Conservation (phyloP, 176 grass and related monocot genomes). For the Neostapfia colusana region DNA sequence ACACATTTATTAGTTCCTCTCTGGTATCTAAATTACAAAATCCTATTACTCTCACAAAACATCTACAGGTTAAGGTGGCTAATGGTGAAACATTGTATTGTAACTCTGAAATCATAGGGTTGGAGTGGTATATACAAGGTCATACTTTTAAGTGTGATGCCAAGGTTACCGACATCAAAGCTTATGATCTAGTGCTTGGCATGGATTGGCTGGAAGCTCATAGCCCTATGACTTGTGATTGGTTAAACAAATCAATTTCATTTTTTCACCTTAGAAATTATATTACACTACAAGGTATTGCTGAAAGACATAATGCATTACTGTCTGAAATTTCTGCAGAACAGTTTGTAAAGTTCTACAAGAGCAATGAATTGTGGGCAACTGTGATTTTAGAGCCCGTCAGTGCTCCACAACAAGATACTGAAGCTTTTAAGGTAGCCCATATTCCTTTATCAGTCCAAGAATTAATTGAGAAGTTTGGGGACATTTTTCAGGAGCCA, state of each 20-base stretch:
- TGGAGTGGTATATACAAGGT: neutral
- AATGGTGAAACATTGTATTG: neutral
- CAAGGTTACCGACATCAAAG: neutral
- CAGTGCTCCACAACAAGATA: too few species aligned
- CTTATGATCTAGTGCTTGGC: neutral
- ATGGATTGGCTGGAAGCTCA: neutral
- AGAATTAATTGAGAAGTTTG: neutral
- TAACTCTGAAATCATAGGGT: fast-evolving
- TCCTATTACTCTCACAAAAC: too few species aligned
- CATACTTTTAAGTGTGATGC: neutral
- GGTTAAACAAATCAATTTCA: neutral
- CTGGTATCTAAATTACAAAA: too few species aligned
- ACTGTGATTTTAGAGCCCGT: too few species aligned
- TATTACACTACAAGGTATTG: neutral
- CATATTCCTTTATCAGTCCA: neutral
- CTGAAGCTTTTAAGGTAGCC: too few species aligned
- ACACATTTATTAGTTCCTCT: too few species aligned
- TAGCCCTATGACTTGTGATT: neutral
- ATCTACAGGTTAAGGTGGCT: neutral
- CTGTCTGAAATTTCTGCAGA: too few species aligned
- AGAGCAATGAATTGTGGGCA: too few species aligned
- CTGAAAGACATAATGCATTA: neutral
- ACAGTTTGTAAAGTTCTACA: too few species aligned
- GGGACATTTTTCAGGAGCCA: neutral
- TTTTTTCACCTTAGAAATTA: fast-evolving